Conservation (phyloP, 768 basidiomycete species). For the Hypholoma fasciculare region DNA sequence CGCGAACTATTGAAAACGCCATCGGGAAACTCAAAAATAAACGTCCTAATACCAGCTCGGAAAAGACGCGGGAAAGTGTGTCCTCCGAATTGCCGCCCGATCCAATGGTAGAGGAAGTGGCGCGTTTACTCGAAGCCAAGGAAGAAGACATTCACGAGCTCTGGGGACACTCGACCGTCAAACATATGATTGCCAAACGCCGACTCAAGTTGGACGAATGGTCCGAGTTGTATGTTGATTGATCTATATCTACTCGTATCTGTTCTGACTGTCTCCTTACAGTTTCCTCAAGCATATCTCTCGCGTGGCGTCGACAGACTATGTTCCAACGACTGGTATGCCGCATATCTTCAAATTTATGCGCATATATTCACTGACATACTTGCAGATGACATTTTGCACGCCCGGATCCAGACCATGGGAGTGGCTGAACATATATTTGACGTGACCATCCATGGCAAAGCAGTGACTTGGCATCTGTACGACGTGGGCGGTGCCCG, state of each 20-base stretch:
- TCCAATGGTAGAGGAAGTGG: conserved; percentile 59
- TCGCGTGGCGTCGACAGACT: conserved; percentile 68
- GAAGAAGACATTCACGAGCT: conserved; percentile 69
- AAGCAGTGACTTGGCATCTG: conserved; percentile 71
- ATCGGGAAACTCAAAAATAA: conserved; percentile 38
- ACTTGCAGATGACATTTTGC: conserved; percentile 74
- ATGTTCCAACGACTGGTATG: conserved; percentile 75
- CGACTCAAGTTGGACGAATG: conserved; percentile 82
- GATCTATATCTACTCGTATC: not conserved
- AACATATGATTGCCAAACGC: conserved; percentile 63
- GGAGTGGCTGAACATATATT: conserved; percentile 85
- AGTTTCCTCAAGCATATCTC: conserved; percentile 78
- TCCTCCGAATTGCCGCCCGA: conserved; percentile 44
- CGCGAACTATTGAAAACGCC: conserved; percentile 60
- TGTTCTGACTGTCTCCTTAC: conserved; percentile 10
- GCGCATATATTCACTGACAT: conserved; percentile 30
- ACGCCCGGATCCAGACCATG: conserved; percentile 91
- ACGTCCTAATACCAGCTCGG: conserved; percentile 30
- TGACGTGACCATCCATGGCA: conserved; percentile 79
- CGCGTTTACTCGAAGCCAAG: conserved; percentile 54
- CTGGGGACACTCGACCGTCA: conserved; percentile 74
- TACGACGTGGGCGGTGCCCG: conserved; percentile 74
- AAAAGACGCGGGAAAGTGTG: conserved; percentile 31
- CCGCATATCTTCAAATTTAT: conserved; percentile 1
- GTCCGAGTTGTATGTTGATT: conserved; percentile 75